phyloP scores from a whole-genome alignment of 805 yeast genomes.

The Yarrowia porcina region DNA sequence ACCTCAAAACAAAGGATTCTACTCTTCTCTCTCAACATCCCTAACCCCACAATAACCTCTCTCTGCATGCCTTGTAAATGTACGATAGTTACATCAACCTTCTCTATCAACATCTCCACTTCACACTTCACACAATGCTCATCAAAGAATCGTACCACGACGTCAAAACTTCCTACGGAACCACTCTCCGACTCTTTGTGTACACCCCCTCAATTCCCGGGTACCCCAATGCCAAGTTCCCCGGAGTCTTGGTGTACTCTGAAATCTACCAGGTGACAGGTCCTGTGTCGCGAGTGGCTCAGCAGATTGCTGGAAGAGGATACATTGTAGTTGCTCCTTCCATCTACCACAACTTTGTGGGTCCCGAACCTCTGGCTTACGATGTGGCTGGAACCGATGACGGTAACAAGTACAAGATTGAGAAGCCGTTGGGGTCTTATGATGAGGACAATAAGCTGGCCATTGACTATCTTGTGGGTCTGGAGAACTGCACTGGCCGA shows the following conservation, averaged over 20 bases:
- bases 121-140: constrained; percentile 47
- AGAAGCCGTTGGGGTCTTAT: constrained; percentile 65
- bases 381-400: constrained; percentile 71
- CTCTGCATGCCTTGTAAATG: neutral
- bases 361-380: constrained; percentile 61
- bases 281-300: constrained; percentile 74
- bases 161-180: constrained; percentile 61
- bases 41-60: neutral
- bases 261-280: constrained; percentile 76
- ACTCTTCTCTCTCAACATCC: too few species aligned
- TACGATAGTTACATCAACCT: neutral
- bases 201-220: constrained; percentile 67
- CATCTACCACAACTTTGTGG: constrained; percentile 70
- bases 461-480: constrained; percentile 55
- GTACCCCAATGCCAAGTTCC: constrained; percentile 75
- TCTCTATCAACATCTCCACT: neutral
- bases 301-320: constrained; percentile 75
- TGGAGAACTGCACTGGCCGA: constrained; percentile 65
- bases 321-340: constrained; percentile 77
- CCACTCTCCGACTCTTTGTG: constrained; percentile 62
- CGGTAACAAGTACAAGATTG: constrained; percentile 64
- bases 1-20: too few species aligned
- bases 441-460: constrained; percentile 69
- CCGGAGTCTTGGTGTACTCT: constrained; percentile 74
- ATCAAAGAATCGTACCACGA: constrained; percentile 64